Evolutionary conservation across 805 yeast species (phyloP).

Genomic region (Kockiozyma suomiensis): DNA sequence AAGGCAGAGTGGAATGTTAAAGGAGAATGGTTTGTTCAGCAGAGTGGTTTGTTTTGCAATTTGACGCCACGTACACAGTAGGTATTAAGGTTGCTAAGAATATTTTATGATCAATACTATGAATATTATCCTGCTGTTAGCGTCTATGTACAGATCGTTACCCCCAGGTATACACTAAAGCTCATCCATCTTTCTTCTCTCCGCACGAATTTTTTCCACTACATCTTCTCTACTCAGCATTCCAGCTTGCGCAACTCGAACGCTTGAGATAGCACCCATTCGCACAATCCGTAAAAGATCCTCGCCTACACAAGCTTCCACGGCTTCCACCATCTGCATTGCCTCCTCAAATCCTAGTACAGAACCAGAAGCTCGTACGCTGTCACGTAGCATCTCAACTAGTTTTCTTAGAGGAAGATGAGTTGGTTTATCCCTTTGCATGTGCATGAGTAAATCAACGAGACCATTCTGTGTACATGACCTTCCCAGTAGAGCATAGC

Average conservation of each 20-base stretch:
- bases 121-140: too few relatives aligned
- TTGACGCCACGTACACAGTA: background rate
- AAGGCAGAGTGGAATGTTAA: background rate
- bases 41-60: background rate
- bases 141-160: too few relatives aligned
- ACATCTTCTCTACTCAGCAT: background rate
- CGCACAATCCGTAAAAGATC: background rate
- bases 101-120: too few relatives aligned
- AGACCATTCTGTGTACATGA: background rate
- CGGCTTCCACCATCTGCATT: background rate
- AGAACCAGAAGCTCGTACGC: background rate
- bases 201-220: background rate
- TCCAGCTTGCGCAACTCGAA: background rate
- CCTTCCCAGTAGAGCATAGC: background rate
- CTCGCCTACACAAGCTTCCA: background rate
- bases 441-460: slow-evolving; percentile 1
- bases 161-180: too few relatives aligned
- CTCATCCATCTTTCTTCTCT: background rate
- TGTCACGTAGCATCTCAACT: slow-evolving; percentile 9
- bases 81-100: background rate
- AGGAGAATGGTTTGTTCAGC: slow-evolving; percentile 12
- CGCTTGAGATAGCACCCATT: slow-evolving; percentile 8
- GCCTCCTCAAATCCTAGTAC: slow-evolving; percentile 6
- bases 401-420: slow-evolving; percentile 5
- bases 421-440: background rate